These are phyloP conservation scores for Tetracladium setigerum DNA, from an alignment of 495 filamentous ascomycete genomes.

Conservation along the genomic window DNA sequence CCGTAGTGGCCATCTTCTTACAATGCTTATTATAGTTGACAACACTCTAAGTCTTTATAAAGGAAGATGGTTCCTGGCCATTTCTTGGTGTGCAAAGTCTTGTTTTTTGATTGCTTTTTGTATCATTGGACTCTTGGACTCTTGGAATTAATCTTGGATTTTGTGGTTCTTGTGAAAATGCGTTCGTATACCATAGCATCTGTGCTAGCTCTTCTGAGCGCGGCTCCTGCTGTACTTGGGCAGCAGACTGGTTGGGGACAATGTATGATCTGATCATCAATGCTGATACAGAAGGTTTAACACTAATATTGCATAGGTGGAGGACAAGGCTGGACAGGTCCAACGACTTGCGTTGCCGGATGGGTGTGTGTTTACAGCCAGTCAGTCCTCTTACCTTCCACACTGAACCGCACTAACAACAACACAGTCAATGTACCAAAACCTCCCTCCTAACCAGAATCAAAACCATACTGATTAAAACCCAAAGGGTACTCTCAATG, in stretches of 20 bases:
- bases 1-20: no score
- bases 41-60: no score
- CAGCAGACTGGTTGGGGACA: slow-evolving; percentile 14
- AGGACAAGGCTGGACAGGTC: slow-evolving; percentile 15
- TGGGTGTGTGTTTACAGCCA: slow-evolving; percentile 7
- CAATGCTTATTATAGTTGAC: no score
- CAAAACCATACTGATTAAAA: background rate
- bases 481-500: slow-evolving; percentile 28
- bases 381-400: slow-evolving; percentile 5
- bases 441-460: background rate
- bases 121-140: no score
- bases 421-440: slow-evolving; percentile 11
- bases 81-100: no score
- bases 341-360: slow-evolving; percentile 18
- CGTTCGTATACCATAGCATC: background rate
- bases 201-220: background rate
- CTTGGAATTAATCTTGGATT: no score
- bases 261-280: slow-evolving; percentile 5
- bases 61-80: no score
- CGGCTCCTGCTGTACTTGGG: background rate
- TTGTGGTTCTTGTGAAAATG: background rate
- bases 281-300: background rate
- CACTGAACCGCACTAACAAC: background rate
- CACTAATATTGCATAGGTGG: slow-evolving; percentile 12
- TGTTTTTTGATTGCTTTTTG: no score